Conservation (phyloP, 2,329 filamentous ascomycete species). For the Zasmidium citrigriseum region DNA sequence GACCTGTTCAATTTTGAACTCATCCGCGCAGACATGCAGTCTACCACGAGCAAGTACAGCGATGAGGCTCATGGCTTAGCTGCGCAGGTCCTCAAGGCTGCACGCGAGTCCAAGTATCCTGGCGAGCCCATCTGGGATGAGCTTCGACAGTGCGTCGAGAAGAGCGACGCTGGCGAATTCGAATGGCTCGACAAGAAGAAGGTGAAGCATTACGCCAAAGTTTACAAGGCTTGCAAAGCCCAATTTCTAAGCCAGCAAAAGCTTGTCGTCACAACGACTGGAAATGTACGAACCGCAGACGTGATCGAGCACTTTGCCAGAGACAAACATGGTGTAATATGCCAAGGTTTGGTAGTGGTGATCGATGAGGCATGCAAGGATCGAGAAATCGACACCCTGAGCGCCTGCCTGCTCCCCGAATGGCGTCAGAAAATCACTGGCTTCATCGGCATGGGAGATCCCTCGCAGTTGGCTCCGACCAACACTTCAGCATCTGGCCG, state of each 20-base stretch:
- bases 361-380: constrained; percentile 26
- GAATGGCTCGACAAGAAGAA: constrained; percentile 10
- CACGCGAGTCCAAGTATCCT: constrained; percentile 4
- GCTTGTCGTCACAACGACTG: constrained; percentile 24
- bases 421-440: constrained; percentile 20
- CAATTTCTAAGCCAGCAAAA: constrained; percentile 12
- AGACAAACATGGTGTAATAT: constrained; percentile 12
- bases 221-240: constrained; percentile 21
- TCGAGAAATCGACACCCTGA: constrained; percentile 21
- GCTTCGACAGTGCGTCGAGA: constrained; percentile 13
- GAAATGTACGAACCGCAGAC: constrained; percentile 17
- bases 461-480: constrained; percentile 21
- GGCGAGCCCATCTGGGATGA: constrained; percentile 12
- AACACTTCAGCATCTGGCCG: constrained; percentile 18
- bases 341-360: constrained; percentile 18
- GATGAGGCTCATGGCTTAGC: constrained; percentile 14
- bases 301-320: constrained; percentile 20
- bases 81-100: constrained; percentile 13
- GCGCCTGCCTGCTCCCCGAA: constrained; percentile 12
- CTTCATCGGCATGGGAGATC: constrained; percentile 22
- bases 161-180: constrained; percentile 15
- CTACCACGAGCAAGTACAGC: constrained; percentile 12
- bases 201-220: constrained; percentile 13
- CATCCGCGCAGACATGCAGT: constrained; percentile 15
- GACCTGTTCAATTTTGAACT: constrained; percentile 20